Conservation (phyloP, 2,329 filamentous ascomycete species). For the Neonectria coccinea region DNA sequence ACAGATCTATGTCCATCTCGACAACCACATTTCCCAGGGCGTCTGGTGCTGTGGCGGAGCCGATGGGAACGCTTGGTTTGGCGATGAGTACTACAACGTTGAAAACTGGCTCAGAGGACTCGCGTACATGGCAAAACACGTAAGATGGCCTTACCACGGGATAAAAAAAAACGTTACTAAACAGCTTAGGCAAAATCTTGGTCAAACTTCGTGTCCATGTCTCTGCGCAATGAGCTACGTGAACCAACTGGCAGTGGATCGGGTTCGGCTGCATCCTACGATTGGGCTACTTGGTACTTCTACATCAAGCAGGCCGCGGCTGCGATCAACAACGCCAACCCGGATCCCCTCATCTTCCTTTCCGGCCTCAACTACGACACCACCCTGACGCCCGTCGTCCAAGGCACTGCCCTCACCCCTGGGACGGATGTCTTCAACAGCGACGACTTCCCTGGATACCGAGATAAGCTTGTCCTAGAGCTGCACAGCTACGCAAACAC, state of each 20-base stretch:
- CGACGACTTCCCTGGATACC: slow-evolving; percentile 61
- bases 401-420: slow-evolving; percentile 60
- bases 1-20: slow-evolving; percentile 68
- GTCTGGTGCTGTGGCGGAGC: slow-evolving; percentile 67
- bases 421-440: slow-evolving; percentile 58
- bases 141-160: slow-evolving; percentile 43
- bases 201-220: slow-evolving; percentile 61
- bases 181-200: slow-evolving; percentile 56
- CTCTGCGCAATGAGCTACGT: slow-evolving; percentile 66
- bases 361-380: slow-evolving; percentile 70
- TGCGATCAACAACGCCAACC: slow-evolving; percentile 64
- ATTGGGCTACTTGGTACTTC: slow-evolving; percentile 68
- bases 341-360: slow-evolving; percentile 66
- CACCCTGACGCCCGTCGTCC: slow-evolving; percentile 63
- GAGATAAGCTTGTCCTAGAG: slow-evolving; percentile 69
- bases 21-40: slow-evolving; percentile 71
- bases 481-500: slow-evolving; percentile 70
- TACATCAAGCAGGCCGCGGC: slow-evolving; percentile 61
- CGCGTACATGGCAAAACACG: slow-evolving; percentile 70
- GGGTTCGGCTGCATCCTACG: slow-evolving; percentile 54
- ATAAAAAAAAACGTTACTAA: background rate
- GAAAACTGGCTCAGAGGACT: slow-evolving; percentile 71
- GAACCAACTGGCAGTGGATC: slow-evolving; percentile 54
- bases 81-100: slow-evolving; percentile 68
- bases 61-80: slow-evolving; percentile 72